Base-by-base conservation (phyloP, 164 flowering plant genomes). In the Macadamia tetraphylla region DNA sequence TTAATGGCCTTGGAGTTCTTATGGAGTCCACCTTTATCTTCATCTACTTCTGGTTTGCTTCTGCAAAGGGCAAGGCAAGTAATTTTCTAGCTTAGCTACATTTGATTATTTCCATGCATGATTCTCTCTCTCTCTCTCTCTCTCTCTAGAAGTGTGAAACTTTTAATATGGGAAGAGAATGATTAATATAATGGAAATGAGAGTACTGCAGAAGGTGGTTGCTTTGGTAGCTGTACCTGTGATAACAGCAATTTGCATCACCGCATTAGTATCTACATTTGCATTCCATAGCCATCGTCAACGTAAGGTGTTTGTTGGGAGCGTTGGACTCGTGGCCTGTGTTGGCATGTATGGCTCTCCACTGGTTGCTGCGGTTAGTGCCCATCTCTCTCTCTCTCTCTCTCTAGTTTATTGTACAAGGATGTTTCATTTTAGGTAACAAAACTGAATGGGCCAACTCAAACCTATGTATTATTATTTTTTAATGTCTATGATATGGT, bases 261-360 rank as follows among this genome's bases (percentile, higher is more conserved):
- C 78, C 10, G 84, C 81, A 9, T 17, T 75, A 6, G 66, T 78
- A 42, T 86, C 92, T 11, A 65, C 80, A 7, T 79, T 83, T 18
- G 74, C 64, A 8, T 72, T 88, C 23, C 86, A 86, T 53, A 83
- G 78, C 70, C 92, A 84, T 67, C 85, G 40, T 60, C 87, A 74
- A 9, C 81, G 94, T 3, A 91, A 91, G 74, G 15, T 78, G 13
- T 75, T 85, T 31, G 86, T 89, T 0, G 94, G 97, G 12, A 79
- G 83, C 35, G 56, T 87, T 11, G 94, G 88, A 8, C 65, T 87
- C 0, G 80, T 80, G 11, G 87, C 82, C n/a, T 86, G 94, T 12
- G 76, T 80, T 0, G 75, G 84, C n/a, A 85, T 91, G 91, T 91
- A 87, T 62, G 84, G 74, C 32, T 82, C 92, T 68, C 97, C 94